A percentile compares a stretch with the other conserved stretches of the same genome.
Evolutionary conservation across 148 eudicot species (phyloP).

Genomic region (Selenicereus undatus): DNA sequence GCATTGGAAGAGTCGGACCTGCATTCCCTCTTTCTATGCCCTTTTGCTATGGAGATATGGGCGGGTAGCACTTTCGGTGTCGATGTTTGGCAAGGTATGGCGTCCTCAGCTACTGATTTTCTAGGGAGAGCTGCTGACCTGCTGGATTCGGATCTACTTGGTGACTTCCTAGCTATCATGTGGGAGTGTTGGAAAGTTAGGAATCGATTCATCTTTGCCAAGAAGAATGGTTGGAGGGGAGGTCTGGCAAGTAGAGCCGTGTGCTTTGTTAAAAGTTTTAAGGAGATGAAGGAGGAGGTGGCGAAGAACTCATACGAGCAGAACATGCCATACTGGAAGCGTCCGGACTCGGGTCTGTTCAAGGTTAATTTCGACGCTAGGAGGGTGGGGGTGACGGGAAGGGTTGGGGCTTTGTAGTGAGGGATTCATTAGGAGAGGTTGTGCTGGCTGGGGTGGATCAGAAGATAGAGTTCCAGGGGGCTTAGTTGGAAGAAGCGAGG

Average conservation of each 20-base stretch:
- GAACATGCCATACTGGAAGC: background rate
- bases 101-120: background rate
- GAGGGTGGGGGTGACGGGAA: background rate
- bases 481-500: background rate
- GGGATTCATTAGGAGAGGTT: background rate
- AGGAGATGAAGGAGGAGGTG: background rate
- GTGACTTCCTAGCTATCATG: background rate
- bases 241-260: background rate
- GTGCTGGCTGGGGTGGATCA: background rate
- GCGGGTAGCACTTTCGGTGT: background rate
- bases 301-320: accelerated
- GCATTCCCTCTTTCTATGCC: background rate
- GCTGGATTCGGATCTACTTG: background rate
- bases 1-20: background rate
- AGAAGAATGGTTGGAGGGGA: background rate
- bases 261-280: background rate
- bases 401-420: background rate
- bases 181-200: background rate
- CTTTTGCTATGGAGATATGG: background rate
- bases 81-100: background rate
- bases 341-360: background rate
- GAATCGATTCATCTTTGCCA: background rate
- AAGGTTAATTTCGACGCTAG: background rate
- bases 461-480: background rate
- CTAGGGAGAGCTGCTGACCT: too few species aligned